Conservation (phyloP, 345 rosid genomes). For the Microthlaspi erraticum region DNA sequence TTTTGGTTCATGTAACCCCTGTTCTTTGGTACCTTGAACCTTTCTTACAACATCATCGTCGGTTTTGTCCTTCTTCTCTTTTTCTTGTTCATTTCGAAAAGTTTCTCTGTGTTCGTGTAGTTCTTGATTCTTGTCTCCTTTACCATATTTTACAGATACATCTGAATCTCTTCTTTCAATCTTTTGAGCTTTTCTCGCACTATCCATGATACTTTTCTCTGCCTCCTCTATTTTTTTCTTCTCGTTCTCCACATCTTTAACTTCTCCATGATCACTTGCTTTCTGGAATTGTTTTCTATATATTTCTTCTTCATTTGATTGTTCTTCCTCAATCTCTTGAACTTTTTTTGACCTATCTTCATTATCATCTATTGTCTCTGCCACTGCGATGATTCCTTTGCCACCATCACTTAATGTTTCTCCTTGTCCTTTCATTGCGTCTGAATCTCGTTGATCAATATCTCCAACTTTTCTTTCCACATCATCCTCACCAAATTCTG, state of each 20-base stretch:
- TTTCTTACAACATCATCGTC: conserved; percentile 29
- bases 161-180: not conserved
- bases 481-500: conserved; percentile 14
- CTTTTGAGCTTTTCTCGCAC: not conserved
- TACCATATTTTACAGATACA: not conserved
- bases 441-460: conserved; percentile 4
- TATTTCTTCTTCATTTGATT: not conserved
- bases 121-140: conserved; percentile 8
- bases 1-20: conserved; percentile 16
- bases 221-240: not conserved
- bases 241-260: conserved; percentile 17
- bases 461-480: not conserved
- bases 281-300: conserved; percentile 8
- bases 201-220: not conserved
- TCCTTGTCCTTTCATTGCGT: conserved; percentile 9
- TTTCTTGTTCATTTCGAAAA: conserved; percentile 2
- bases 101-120: not conserved
- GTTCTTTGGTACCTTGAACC: conserved; percentile 15
- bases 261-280: conserved; percentile 14
- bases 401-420: conserved; percentile 12
- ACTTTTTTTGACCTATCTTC: not conserved
- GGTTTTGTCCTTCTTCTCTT: not conserved
- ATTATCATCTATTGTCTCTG: not conserved
- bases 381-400: not conserved
- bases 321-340: conserved; percentile 20